Conservation (phyloP, 2,329 filamentous ascomycete genomes). For the Fusarium begoniae region DNA sequence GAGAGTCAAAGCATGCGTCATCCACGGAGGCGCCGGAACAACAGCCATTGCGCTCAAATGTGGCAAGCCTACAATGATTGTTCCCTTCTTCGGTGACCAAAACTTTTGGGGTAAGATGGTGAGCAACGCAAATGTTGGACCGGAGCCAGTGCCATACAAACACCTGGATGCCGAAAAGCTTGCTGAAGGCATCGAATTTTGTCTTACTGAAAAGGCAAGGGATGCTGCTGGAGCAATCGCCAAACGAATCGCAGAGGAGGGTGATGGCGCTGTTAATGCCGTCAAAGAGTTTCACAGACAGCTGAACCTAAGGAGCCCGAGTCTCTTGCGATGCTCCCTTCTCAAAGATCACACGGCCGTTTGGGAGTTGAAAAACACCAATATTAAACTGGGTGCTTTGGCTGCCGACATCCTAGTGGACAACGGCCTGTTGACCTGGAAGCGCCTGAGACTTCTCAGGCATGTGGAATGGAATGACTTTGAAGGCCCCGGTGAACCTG, state of each 20-base stretch:
- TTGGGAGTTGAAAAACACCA: slow-evolving; percentile 71
- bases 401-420: slow-evolving; percentile 73
- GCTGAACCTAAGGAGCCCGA: slow-evolving; percentile 60
- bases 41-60: slow-evolving; percentile 78
- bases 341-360: slow-evolving; percentile 69
- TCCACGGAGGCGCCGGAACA: slow-evolving; percentile 82
- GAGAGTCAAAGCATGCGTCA: slow-evolving; percentile 71
- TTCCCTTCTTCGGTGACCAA: slow-evolving; percentile 84
- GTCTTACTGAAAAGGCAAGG: slow-evolving; percentile 68
- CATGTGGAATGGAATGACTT: slow-evolving; percentile 82
- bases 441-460: slow-evolving; percentile 69
- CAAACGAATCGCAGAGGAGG: slow-evolving; percentile 66
- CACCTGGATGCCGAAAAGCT: slow-evolving; percentile 69
- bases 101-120: slow-evolving; percentile 82
- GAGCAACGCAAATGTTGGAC: slow-evolving; percentile 69
- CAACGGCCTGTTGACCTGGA: slow-evolving; percentile 69
- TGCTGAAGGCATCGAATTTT: slow-evolving; percentile 75
- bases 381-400: slow-evolving; percentile 67
- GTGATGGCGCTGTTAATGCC: slow-evolving; percentile 75
- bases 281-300: slow-evolving; percentile 73
- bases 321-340: slow-evolving; percentile 72
- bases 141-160: slow-evolving; percentile 75
- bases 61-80: slow-evolving; percentile 77
- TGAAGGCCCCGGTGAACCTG: slow-evolving; percentile 76
- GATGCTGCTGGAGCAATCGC: slow-evolving; percentile 68